These are phyloP conservation scores for Brassica napus DNA, from an alignment of 345 rosid genomes.

Conservation along the genomic window Da-Ae NC_063436.1:32708001-32708500, in stretches of 20 bases:
- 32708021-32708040: not conserved
- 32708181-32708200: not conserved
- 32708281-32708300: not conserved
- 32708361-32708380: not conserved
- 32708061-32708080: not conserved
- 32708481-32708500: too few species aligned
- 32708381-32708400: not conserved
- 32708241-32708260: not conserved
- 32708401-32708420: not conserved
- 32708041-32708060: not conserved
- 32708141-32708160: not conserved
- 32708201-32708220: not conserved
- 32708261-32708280: not conserved
- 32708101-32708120: not conserved
- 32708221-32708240: not conserved
- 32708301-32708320: not conserved
- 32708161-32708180: not conserved
- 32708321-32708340: not conserved
- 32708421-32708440: not conserved
- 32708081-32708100: not conserved
- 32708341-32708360: not conserved
- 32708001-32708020: not conserved
- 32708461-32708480: not conserved
- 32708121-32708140: not conserved
- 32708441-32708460: not conserved